Conservation (phyloP, 2,329 filamentous ascomycete species). For the Fusarium domesticum region DNA sequence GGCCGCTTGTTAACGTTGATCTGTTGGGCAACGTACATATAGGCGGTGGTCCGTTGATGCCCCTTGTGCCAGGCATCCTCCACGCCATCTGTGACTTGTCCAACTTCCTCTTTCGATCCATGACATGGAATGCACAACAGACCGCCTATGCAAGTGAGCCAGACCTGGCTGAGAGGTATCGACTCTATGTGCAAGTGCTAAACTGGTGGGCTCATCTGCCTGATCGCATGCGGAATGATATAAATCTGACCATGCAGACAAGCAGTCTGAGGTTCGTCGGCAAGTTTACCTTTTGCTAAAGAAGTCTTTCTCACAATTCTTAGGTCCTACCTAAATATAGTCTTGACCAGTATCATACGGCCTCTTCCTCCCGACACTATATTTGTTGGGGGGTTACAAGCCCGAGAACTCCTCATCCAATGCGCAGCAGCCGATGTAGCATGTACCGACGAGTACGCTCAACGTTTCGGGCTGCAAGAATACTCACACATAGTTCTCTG, state of each 20-base stretch:
- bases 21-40: constrained; percentile 8
- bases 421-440: constrained; percentile 7
- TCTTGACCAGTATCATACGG: constrained; percentile 12
- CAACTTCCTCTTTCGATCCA: constrained; percentile 12
- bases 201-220: constrained; percentile 10
- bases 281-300: not conserved
- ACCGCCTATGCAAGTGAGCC: constrained; percentile 1
- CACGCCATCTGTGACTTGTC: constrained; percentile 13
- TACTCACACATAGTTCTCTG: constrained; percentile 15
- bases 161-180: constrained; percentile 5
- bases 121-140: constrained; percentile 10
- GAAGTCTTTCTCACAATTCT: not conserved
- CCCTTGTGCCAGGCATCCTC: constrained; percentile 9
- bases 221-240: constrained; percentile 8
- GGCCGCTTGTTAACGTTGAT: constrained; percentile 4
- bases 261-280: constrained; percentile 9
- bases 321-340: constrained; percentile 12
- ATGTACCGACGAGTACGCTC: constrained; percentile 8
- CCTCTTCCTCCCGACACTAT: constrained; percentile 4
- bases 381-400: constrained; percentile 6
- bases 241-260: constrained; percentile 16
- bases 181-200: constrained; percentile 1
- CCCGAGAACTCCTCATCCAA: constrained; percentile 6
- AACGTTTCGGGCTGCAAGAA: constrained; percentile 6
- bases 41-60: constrained; percentile 1